Conservation (phyloP, 371 early-diverging fungal species). For the Apophysomyces sp. region DNA sequence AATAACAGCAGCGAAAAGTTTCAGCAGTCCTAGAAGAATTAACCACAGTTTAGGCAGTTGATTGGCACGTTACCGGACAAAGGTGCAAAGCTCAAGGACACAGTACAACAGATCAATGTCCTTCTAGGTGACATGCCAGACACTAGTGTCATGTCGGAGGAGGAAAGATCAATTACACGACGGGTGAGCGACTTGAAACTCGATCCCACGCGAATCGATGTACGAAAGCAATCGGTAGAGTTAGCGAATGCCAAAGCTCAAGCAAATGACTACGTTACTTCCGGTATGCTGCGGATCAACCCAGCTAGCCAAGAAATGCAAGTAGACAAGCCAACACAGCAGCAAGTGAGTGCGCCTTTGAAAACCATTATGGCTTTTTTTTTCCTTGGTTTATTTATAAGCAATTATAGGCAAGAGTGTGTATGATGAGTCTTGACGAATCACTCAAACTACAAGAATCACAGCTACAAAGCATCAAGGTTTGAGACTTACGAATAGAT, state of each 20-base stretch:
- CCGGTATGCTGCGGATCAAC: neutral
- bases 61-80: constrained; percentile 35
- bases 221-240: constrained; percentile 16
- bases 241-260: constrained; percentile 10
- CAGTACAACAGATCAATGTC: constrained; percentile 19
- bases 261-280: neutral
- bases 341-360: neutral
- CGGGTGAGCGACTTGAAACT: constrained; percentile 19
- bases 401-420: constrained; percentile 6
- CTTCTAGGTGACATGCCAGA: constrained; percentile 9
- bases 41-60: neutral
- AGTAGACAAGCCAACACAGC: neutral
- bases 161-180: constrained; percentile 8
- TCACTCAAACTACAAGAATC: constrained; percentile 35
- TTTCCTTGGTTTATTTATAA: neutral
- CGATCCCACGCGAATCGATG: constrained; percentile 4
- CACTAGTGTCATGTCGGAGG: constrained; percentile 1
- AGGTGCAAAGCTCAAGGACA: constrained; percentile 31
- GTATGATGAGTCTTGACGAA: constrained; percentile 40
- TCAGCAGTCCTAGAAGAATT: neutral
- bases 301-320: neutral
- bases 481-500: neutral
- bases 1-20: neutral
- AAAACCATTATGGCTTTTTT: too few relatives aligned
- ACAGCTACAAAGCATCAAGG: constrained; percentile 31